phyloP scores from a whole-genome alignment of 2,329 filamentous ascomycete species.

The Xylariaceae sp. region DNA sequence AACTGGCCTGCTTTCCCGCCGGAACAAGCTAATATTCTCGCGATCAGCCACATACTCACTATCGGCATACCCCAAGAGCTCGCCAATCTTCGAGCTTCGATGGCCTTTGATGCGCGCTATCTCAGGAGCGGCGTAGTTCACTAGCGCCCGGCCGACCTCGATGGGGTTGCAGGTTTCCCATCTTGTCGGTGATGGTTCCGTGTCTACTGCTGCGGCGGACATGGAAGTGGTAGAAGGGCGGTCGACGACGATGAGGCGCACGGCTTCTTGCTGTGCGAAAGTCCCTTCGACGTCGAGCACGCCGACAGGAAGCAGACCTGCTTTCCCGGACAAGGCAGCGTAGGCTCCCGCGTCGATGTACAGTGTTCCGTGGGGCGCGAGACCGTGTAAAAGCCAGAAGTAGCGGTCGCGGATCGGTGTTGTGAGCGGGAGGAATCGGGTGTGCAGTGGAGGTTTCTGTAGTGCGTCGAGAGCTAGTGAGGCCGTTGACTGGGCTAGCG shows the following conservation, averaged over 20 bases:
- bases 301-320: constrained; percentile 84
- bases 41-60: constrained; percentile 89
- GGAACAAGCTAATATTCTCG: constrained; percentile 79
- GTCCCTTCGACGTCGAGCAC: constrained; percentile 83
- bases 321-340: constrained; percentile 74
- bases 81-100: constrained; percentile 75
- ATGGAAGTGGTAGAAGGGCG: constrained; percentile 34
- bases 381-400: constrained; percentile 94
- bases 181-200: too few relatives aligned
- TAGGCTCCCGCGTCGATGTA: constrained; percentile 93
- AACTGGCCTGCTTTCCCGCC: constrained; percentile 47
- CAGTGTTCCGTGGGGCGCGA: constrained; percentile 82
- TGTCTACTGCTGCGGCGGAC: neutral
- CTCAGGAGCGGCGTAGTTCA: constrained; percentile 88
- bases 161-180: constrained; percentile 16
- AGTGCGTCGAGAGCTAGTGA: constrained; percentile 36
- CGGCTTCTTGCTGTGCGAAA: constrained; percentile 90
- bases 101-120: constrained; percentile 80
- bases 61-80: constrained; percentile 83
- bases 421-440: constrained; percentile 80
- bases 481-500: constrained; percentile 38
- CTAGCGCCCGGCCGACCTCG: constrained; percentile 84
- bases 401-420: constrained; percentile 87
- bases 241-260: constrained; percentile 77
- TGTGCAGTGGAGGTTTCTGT: constrained; percentile 68